These are phyloP conservation scores for Austroboletus eburneus DNA, from an alignment of 768 basidiomycete species.

Conservation along the genomic window DNA sequence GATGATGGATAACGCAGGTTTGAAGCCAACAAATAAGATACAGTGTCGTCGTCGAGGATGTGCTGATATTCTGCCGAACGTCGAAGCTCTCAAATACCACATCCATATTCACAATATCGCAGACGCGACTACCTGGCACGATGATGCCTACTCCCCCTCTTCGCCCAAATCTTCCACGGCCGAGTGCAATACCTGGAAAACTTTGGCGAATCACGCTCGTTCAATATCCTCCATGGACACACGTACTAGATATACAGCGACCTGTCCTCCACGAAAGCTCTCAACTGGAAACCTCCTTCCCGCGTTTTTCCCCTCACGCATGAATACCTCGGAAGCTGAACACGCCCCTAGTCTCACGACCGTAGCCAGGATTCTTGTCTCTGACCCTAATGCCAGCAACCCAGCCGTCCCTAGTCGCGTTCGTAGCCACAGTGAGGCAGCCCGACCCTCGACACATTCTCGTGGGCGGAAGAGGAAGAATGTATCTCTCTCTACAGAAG, in stretches of 20 bases:
- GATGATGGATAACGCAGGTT: slow-evolving; percentile 25
- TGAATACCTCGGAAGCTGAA: not conserved
- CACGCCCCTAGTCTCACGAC: slow-evolving; percentile 10
- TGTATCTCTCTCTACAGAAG: not conserved
- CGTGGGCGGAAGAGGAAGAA: slow-evolving; percentile 19
- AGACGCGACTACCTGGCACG: slow-evolving; percentile 18
- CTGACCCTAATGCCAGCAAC: slow-evolving; percentile 1
- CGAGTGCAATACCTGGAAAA: not conserved
- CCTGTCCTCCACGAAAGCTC: slow-evolving; percentile 7
- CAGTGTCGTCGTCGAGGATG: slow-evolving; percentile 46
- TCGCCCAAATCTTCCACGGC: not conserved
- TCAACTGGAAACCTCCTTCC: slow-evolving; percentile 16
- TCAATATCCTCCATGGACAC: slow-evolving; percentile 15
- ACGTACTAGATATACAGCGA: not conserved
- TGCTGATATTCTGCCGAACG: slow-evolving; percentile 37
- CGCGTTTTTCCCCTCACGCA: slow-evolving; percentile 11
- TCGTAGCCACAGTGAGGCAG: not conserved
- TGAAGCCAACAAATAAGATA: slow-evolving; percentile 31
- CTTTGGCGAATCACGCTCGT: slow-evolving; percentile 11
- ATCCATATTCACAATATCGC: slow-evolving; percentile 55
- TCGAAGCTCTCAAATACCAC: slow-evolving; percentile 47
- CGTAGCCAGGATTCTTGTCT: slow-evolving; percentile 7
- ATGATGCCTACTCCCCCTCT: not conserved
- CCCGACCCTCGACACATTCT: not conserved
- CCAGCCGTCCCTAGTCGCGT: not conserved